Evolutionary conservation across 2,329 filamentous ascomycete species (phyloP), one percentile per base, ranked within the genome.

Genomic region (Waltergamsia citrina): DNA sequence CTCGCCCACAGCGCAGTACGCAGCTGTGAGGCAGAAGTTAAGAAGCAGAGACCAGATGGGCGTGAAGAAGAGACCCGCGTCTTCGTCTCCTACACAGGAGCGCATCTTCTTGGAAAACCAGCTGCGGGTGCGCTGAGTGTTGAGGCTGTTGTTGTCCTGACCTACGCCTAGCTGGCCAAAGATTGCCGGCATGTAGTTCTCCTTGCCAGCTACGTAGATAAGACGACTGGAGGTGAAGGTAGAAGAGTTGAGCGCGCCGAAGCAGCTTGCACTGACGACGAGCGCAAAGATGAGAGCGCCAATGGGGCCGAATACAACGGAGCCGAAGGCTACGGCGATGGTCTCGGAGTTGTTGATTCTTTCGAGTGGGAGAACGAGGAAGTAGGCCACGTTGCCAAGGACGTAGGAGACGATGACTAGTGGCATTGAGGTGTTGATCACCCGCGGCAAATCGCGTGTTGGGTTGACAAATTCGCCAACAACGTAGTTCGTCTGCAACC

Each of bases 381-480:
- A 94, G 63, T 98, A 98, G 19, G 87, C 75, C 26, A 95, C 60
- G 54, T 96, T 98, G 44, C 90, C 90, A 32, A 96, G 69, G 21
- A 96, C 67, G 58, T 96, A 98, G 47, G 75, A 84, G 19, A 87
- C 54, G 41, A 98, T 96, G 38, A 98, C 90, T 29, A 95, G 66
- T 3, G 92, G 88, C 74, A 98, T 92, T 11, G 90, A 88, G 1
- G 90, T 94, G 60, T 98, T 92, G 37, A 98, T 94, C 18, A 95
- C 88, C 16, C 86, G 78, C 1, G 92, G 92, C 8, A 98, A 77
- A 54, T 98, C 92, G 42, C 87, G 79, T 31, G 74, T 74, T 1
- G 92, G 86, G 51, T 95, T 88, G 49, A 87, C 83, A 64, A 98
- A 96, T 59, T 98, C 92, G 47, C 88, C 92, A 1, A 93, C 87